Conservation (phyloP, 305 asterid species). For the Fraxinus angustifolia region DNA sequence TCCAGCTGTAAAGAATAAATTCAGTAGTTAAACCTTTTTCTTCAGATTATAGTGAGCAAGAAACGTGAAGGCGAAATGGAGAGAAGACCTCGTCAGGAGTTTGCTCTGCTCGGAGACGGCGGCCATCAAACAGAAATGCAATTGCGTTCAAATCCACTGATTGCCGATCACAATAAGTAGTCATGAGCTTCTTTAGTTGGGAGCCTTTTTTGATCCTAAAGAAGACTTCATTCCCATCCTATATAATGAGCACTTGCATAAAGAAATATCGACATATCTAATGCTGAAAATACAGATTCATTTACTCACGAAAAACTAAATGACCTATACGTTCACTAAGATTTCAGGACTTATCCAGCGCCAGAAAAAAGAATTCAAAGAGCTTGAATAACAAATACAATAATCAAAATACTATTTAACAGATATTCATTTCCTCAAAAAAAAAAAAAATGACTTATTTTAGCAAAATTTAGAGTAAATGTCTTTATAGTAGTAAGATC, state of each 20-base stretch:
- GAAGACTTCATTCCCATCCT: background rate
- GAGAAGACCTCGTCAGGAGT: background rate
- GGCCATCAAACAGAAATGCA: background rate
- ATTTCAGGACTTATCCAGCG: background rate
- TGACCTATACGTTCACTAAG: background rate
- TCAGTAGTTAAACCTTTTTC: background rate
- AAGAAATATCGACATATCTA: background rate
- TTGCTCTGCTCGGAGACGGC: background rate
- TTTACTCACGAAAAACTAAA: background rate
- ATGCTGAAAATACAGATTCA: background rate
- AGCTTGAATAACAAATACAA: background rate
- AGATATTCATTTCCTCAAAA: background rate
- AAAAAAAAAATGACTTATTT: background rate
- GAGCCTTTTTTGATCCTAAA: background rate
- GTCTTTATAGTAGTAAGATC: background rate
- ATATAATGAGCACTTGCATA: background rate
- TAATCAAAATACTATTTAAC: background rate
- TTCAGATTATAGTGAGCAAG: background rate
- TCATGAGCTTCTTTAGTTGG: background rate
- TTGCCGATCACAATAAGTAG: background rate
- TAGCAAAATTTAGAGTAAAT: background rate
- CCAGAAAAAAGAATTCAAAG: background rate
- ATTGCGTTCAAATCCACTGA: background rate
- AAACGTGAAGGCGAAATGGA: background rate
- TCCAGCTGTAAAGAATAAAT: constrained; percentile 19